phyloP scores from a whole-genome alignment of 139 green algal species.

The Mesotaenium endlicherianum region DNA sequence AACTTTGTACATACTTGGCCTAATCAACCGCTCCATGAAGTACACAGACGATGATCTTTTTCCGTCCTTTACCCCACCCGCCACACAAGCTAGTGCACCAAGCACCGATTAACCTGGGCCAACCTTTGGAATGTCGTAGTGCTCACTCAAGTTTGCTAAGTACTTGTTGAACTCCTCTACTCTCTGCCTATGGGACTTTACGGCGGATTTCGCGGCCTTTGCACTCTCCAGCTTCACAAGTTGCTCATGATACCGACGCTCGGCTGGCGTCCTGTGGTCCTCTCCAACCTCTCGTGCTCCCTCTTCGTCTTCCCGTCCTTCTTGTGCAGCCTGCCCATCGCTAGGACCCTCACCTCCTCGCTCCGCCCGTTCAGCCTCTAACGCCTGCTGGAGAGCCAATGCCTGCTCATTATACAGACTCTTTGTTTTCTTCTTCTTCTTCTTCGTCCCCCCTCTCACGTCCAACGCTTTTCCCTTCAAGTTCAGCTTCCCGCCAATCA shows the following conservation, averaged over 20 bases:
- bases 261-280: conserved; percentile 48
- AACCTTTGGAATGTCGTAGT: conserved; percentile 60
- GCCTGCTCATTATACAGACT: conserved; percentile 5
- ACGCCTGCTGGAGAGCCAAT: conserved; percentile 11
- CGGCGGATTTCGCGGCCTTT: conserved; percentile 29
- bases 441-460: conserved; percentile 45
- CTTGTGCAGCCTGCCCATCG: background rate
- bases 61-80: too few species aligned
- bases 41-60: too few species aligned
- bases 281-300: background rate
- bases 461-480: conserved; percentile 43
- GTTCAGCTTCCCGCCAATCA: conserved; percentile 38
- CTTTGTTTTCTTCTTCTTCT: conserved; percentile 58
- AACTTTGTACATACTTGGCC: too few species aligned
- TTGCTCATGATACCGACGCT: conserved; percentile 54
- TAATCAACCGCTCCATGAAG: too few species aligned
- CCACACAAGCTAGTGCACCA: too few species aligned
- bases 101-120: conserved; percentile 55
- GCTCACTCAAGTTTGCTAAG: conserved; percentile 54
- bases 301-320: background rate
- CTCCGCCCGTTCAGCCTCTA: conserved; percentile 13
- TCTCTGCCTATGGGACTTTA: conserved; percentile 50
- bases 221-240: conserved; percentile 36
- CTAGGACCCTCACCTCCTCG: background rate
- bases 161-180: conserved; percentile 61